A percentile compares a stretch with the other conserved stretches of the same genome.
Conservation (phyloP, 2,329 filamentous ascomycete genomes). For the Talaromyces rugulosus region DNA sequence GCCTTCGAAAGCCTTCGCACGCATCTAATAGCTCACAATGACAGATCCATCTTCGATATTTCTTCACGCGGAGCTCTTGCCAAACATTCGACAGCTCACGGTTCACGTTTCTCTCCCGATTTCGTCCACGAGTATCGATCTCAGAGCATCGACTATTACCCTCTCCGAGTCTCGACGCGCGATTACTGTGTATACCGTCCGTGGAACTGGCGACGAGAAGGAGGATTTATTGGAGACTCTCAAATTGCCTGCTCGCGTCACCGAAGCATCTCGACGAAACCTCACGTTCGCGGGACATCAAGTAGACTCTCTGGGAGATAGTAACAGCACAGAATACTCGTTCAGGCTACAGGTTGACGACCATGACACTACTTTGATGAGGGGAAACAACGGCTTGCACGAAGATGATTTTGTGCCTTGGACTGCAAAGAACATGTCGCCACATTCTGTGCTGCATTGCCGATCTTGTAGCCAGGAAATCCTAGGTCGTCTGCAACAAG, state of each 20-base stretch:
- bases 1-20: not conserved
- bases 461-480: slow-evolving; percentile 30
- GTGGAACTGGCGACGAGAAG: slow-evolving; percentile 17
- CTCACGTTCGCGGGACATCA: slow-evolving; percentile 16
- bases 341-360: slow-evolving; percentile 52
- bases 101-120: slow-evolving; percentile 50
- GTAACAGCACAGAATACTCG: slow-evolving; percentile 41
- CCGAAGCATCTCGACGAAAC: slow-evolving; percentile 21
- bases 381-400: slow-evolving; percentile 15
- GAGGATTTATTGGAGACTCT: slow-evolving; percentile 32
- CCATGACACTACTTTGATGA: slow-evolving; percentile 14
- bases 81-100: slow-evolving; percentile 58
- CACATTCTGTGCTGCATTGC: slow-evolving; percentile 33
- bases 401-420: slow-evolving; percentile 33
- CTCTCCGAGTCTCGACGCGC: slow-evolving; percentile 33
- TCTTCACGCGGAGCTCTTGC: slow-evolving; percentile 58
- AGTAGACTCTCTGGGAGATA: slow-evolving; percentile 2
- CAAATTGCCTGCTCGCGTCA: slow-evolving; percentile 43
- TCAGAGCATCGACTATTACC: slow-evolving; percentile 20
- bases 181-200: slow-evolving; percentile 33
- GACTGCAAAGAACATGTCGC: slow-evolving; percentile 35
- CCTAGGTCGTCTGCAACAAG: slow-evolving; percentile 15
- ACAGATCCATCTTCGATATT: slow-evolving; percentile 22
- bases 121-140: slow-evolving; percentile 2
- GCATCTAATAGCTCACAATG: not conserved